phyloP scores from a whole-genome alignment of 2,329 filamentous ascomycete genomes.

The Simplicillium aogashimaense region DNA sequence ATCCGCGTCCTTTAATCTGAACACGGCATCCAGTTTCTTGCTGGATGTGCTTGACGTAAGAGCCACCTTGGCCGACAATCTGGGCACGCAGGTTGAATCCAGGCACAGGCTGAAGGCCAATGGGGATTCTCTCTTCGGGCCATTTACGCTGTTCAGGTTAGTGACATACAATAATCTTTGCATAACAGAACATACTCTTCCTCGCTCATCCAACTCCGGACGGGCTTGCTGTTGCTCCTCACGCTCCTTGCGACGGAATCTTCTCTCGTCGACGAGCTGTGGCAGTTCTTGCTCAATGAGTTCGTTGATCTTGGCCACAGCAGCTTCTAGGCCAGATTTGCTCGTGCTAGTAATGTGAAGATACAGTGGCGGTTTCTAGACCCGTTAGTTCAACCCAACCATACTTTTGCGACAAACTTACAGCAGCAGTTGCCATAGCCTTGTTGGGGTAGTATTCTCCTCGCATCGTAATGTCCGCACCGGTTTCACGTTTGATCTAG shows the following conservation, averaged over 20 bases:
- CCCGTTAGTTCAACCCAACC: conserved; percentile 1
- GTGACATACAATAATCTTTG: neutral
- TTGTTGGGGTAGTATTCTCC: conserved; percentile 97
- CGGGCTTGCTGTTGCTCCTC: conserved; percentile 78
- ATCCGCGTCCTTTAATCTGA: conserved; percentile 94
- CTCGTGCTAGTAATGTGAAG: conserved; percentile 90
- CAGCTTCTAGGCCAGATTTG: conserved; percentile 84
- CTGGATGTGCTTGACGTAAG: conserved; percentile 97
- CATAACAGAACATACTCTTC: too few species aligned
- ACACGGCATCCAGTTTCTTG: conserved; percentile 91
- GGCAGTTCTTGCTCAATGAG: conserved; percentile 94
- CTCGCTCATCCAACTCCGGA: conserved; percentile 4
- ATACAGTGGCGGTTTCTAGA: conserved; percentile 82
- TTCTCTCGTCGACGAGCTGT: conserved; percentile 86
- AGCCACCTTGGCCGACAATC: conserved; percentile 87
- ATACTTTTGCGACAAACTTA: conserved; percentile 37
- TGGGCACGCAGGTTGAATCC: conserved; percentile 96
- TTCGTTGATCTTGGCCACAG: conserved; percentile 81
- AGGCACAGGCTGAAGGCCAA: conserved; percentile 79
- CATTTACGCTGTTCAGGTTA: conserved; percentile 72
- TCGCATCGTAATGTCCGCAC: conserved; percentile 88
- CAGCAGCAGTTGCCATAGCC: conserved; percentile 87
- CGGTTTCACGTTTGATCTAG: conserved; percentile 66
- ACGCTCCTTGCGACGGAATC: conserved; percentile 75
- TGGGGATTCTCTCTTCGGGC: conserved; percentile 92